Evolutionary conservation across 2,329 filamentous ascomycete genomes (phyloP).

Genomic region (Allantophomopsis cytisporea): DNA sequence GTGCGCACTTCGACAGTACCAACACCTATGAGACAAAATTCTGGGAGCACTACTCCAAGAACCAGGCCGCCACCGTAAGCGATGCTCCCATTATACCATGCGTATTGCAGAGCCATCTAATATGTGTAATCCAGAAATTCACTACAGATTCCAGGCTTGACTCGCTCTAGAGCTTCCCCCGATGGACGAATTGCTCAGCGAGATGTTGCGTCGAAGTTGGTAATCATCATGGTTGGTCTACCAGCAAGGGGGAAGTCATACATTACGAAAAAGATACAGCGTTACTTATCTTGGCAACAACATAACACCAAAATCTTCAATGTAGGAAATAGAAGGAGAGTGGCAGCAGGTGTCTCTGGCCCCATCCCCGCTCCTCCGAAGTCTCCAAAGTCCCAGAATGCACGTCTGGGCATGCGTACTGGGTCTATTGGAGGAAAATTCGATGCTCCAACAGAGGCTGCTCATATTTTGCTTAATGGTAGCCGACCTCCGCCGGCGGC

Average conservation of each 20-base stretch:
- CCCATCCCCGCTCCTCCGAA: slow-evolving; percentile 6
- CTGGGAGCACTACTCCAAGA: slow-evolving; percentile 63
- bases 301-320: slow-evolving; percentile 96
- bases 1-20: no score
- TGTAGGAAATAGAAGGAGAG: slow-evolving; percentile 79
- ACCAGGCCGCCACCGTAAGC: slow-evolving; percentile 56
- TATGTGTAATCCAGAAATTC: slow-evolving; percentile 41
- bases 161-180: slow-evolving; percentile 86
- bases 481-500: slow-evolving; percentile 10
- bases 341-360: slow-evolving; percentile 48
- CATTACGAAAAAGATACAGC: slow-evolving; percentile 93
- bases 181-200: slow-evolving; percentile 88
- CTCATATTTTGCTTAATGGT: slow-evolving; percentile 44
- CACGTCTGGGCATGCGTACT: slow-evolving; percentile 1
- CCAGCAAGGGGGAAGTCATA: slow-evolving; percentile 95
- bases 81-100: no score
- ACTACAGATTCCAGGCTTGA: slow-evolving; percentile 92
- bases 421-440: slow-evolving; percentile 9
- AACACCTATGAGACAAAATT: slow-evolving; percentile 56
- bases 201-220: slow-evolving; percentile 90
- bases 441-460: slow-evolving; percentile 31
- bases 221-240: slow-evolving; percentile 96
- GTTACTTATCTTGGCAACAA: slow-evolving; percentile 94
- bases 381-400: slow-evolving; percentile 13
- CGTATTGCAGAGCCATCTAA: no score